phyloP scores from a whole-genome alignment of 768 basidiomycete genomes.

The Psilocybe tampanensis region DNA sequence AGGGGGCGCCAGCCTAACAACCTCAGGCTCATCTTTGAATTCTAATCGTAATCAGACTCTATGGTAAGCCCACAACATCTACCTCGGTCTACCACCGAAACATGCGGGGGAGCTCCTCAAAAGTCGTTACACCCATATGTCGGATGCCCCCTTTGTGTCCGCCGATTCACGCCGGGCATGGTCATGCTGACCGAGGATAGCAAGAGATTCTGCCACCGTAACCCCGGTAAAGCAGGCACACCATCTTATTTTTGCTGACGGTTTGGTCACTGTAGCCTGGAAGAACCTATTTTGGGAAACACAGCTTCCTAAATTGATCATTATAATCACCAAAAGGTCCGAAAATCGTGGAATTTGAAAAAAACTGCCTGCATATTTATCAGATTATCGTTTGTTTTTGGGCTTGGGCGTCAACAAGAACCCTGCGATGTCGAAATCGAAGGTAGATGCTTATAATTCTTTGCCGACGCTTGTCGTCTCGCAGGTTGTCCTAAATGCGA shows the following conservation, averaged over 20 bases:
- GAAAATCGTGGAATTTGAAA: constrained; percentile 1
- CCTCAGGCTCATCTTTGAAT: background rate
- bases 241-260: background rate
- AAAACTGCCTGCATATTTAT: background rate
- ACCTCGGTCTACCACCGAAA: constrained; percentile 14
- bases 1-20: background rate
- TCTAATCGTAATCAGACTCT: background rate
- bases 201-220: constrained; percentile 12
- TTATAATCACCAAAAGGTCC: background rate
- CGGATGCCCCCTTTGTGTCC: background rate
- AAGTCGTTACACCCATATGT: background rate
- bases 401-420: background rate
- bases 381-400: background rate
- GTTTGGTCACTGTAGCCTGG: background rate
- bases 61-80: background rate
- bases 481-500: too few species aligned
- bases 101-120: constrained; percentile 1
- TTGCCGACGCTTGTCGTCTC: too few species aligned
- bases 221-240: background rate
- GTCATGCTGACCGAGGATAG: constrained; percentile 1
- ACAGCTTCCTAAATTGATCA: constrained; percentile 15
- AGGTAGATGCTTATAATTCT: background rate
- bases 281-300: constrained; percentile 10
- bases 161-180: constrained; percentile 4
- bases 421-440: background rate